These are phyloP conservation scores for Paraphoma chrysanthemicola DNA, from an alignment of 2,329 filamentous ascomycete species.

Conservation along the genomic window DNA sequence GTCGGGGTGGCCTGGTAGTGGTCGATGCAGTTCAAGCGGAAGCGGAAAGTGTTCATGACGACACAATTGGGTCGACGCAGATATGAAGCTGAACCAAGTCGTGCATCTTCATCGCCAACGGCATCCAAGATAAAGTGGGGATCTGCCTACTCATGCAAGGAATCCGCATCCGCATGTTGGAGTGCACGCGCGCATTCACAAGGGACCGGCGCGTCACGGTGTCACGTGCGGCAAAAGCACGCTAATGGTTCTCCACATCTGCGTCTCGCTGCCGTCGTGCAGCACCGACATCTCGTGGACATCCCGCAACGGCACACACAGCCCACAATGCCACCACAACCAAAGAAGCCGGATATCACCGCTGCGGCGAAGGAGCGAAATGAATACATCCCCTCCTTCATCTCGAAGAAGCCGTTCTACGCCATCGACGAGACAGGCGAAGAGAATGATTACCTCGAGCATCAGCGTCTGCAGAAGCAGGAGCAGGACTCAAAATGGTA, in stretches of 20 bases:
- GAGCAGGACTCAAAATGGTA: constrained; percentile 86
- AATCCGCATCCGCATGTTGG: background rate
- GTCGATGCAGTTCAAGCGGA: constrained; percentile 95
- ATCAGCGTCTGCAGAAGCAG: constrained; percentile 83
- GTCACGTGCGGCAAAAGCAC: constrained; percentile 36
- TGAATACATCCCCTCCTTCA: constrained; percentile 97
- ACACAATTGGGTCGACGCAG: constrained; percentile 9
- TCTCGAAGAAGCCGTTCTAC: constrained; percentile 98
- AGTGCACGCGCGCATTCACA: background rate
- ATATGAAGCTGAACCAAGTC: constrained; percentile 3
- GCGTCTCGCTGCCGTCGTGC: constrained; percentile 4
- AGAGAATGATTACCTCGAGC: constrained; percentile 85
- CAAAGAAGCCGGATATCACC: constrained; percentile 60
- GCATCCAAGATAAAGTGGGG: constrained; percentile 4
- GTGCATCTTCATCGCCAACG: constrained; percentile 20
- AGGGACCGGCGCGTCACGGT: no score
- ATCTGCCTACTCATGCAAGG: background rate
- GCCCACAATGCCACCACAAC: constrained; percentile 55
- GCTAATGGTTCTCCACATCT: constrained; percentile 26
- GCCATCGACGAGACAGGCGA: constrained; percentile 76
- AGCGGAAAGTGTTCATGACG: constrained; percentile 78
- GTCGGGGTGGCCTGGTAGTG: constrained; percentile 86
- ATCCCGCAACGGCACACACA: background rate
- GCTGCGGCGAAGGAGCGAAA: constrained; percentile 83
- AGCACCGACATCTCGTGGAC: no score